phyloP scores from a whole-genome alignment of 2,329 filamentous ascomycete species.

The Aspergillus brasiliensis region DNA sequence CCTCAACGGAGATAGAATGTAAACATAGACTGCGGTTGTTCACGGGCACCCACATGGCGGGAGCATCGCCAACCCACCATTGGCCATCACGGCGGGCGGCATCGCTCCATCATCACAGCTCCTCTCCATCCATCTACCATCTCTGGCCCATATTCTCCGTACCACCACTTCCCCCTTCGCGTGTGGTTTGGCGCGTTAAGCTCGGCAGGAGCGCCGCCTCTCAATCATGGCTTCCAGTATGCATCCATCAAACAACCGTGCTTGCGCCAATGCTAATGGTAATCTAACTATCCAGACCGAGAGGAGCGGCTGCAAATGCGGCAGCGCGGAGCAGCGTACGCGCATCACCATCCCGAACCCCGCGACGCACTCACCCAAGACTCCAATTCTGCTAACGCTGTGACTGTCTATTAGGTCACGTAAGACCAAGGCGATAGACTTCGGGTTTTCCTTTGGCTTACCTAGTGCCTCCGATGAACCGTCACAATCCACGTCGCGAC shows the following conservation, averaged over 20 bases:
- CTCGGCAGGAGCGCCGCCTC: constrained; percentile 32
- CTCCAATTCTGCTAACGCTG: constrained; percentile 25
- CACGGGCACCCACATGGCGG: not conserved
- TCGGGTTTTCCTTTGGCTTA: constrained; percentile 53
- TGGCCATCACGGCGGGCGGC: constrained; percentile 3
- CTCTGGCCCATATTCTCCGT: constrained; percentile 6
- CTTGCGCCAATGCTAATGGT: constrained; percentile 4
- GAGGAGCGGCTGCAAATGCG: constrained; percentile 59
- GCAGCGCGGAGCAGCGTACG: constrained; percentile 60
- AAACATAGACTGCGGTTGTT: constrained; percentile 1
- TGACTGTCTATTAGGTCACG: constrained; percentile 43
- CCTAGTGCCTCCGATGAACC: constrained; percentile 21
- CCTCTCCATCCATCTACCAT: constrained; percentile 10
- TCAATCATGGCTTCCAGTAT: constrained; percentile 44
- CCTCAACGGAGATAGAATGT: not conserved
- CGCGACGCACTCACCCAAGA: constrained; percentile 18
- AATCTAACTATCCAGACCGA: constrained; percentile 43
- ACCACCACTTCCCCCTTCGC: constrained; percentile 7
- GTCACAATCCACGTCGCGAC: constrained; percentile 30
- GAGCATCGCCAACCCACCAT: not conserved
- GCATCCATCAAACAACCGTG: constrained; percentile 8
- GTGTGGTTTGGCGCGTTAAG: constrained; percentile 34
- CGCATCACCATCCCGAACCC: constrained; percentile 27
- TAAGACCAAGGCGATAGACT: constrained; percentile 51
- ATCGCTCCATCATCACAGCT: constrained; percentile 11